Conservation (phyloP, 805 yeast genomes). For the Kazachstania taianensis region DNA sequence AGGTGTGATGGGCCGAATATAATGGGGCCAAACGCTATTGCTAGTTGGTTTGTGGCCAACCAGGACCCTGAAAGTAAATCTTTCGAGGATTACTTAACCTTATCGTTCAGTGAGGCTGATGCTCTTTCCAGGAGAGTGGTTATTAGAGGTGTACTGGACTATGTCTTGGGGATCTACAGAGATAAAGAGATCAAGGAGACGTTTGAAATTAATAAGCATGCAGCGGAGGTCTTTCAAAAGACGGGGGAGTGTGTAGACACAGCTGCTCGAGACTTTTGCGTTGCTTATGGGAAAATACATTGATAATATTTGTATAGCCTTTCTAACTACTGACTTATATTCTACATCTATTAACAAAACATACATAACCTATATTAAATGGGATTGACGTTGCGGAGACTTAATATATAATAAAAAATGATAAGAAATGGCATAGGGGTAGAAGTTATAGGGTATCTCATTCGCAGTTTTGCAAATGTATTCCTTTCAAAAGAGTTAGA, state of each 20-base stretch:
- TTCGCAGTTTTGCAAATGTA: too few relatives aligned
- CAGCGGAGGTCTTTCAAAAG: neutral
- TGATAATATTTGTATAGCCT: too few relatives aligned
- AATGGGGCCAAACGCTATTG: conserved; percentile 14
- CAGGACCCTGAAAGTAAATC: conserved; percentile 9
- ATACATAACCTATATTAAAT: too few relatives aligned
- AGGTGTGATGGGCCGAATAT: conserved; percentile 9
- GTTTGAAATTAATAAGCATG: neutral
- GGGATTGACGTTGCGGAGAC: too few relatives aligned
- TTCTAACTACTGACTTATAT: too few relatives aligned
- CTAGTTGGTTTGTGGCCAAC: conserved; percentile 11
- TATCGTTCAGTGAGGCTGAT: conserved; percentile 34
- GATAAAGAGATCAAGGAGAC: neutral
- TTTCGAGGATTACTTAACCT: conserved; percentile 31
- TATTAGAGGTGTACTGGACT: conserved; percentile 31
- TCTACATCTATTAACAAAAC: too few relatives aligned
- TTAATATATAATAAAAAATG: too few relatives aligned
- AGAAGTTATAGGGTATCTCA: too few relatives aligned
- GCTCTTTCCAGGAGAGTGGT: conserved; percentile 29
- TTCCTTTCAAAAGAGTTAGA: too few relatives aligned
- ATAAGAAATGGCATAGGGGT: too few relatives aligned
- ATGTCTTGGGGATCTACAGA: conserved; percentile 27
- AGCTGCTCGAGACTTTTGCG: neutral
- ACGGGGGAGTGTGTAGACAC: neutral
- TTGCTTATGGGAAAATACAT: neutral